phyloP scores from a whole-genome alignment of 352 stramenopile species.

The Phytophthora nicotianae region DNA sequence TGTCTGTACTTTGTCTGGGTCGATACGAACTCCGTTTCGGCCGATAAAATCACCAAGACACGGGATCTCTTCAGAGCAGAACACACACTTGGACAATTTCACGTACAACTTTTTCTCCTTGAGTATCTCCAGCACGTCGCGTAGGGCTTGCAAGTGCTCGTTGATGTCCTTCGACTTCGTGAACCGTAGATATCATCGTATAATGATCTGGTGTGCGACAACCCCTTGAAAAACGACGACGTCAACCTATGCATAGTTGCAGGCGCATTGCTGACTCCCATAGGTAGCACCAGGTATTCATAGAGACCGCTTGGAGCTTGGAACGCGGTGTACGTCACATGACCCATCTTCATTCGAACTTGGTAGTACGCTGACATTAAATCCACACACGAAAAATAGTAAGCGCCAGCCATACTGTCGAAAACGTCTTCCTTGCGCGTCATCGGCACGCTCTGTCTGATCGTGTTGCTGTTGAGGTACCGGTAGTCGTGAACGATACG shows the following conservation, averaged over 20 bases:
- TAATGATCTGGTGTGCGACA: slow-evolving; percentile 1
- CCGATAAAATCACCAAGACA: slow-evolving; percentile 35
- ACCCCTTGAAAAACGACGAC: slow-evolving; percentile 2
- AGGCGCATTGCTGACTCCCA: slow-evolving; percentile 3
- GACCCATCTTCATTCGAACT: slow-evolving; percentile 24
- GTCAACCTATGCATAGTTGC: slow-evolving; percentile 5
- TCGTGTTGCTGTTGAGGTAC: slow-evolving; percentile 18
- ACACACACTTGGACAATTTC: no score
- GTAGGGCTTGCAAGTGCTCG: not conserved
- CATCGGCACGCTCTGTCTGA: slow-evolving; percentile 8
- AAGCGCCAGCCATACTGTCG: no score
- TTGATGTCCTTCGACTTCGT: not conserved
- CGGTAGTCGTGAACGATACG: slow-evolving; percentile 34
- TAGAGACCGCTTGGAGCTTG: slow-evolving; percentile 22
- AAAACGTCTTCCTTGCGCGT: not conserved
- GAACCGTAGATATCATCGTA: slow-evolving; percentile 15
- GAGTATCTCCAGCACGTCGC: not conserved
- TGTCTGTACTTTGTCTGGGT: slow-evolving; percentile 23
- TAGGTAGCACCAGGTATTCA: slow-evolving; percentile 22
- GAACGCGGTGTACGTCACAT: slow-evolving; percentile 32
- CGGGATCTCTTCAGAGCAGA: slow-evolving; percentile 32
- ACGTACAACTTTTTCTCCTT: slow-evolving; percentile 20
- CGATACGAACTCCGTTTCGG: slow-evolving; percentile 19
- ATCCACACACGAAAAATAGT: not conserved
- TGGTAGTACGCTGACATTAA: no score